Base-by-base conservation (phyloP, 768 basidiomycete genomes). In the Hygrocybe coccinea region DNA sequence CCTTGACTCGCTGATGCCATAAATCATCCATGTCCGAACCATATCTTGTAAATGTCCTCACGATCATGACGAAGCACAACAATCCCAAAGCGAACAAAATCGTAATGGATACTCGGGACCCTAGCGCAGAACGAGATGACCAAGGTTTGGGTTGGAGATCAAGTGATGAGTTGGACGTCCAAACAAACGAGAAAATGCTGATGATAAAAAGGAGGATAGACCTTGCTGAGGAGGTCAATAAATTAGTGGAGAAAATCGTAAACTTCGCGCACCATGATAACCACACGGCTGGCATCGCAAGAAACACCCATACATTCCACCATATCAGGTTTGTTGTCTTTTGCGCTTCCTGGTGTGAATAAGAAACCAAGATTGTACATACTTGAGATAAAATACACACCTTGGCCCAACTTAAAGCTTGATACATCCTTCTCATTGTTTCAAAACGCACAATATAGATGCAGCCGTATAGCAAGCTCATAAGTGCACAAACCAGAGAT, bases 401-500 rank as follows among this genome's bases (percentile, higher is more conserved):
- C 69, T 87, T 82, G 8, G 86, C 85, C 85, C 86, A 89, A 52
- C 79, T 76, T 7, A 82, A 81, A 1, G 87, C 87, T 56, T 81
- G 80, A 60, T 81, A 74, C 82, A 87, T 86, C 57, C 76, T 85
- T 41, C 79, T 76, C 87, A 89, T 89, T 1, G 79, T 82, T 12
- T 80, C 79, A 56, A 89, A 89, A 24, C 85, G 73, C 12, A 89
- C 72, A 14, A 86, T 88, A 66, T 85, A 89, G 55, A 86, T 76
- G 60, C 87, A 87, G 0, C 88, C 88, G 63, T 82, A 90, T 2
- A 78, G 77, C 17, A 89, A 70, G 60, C 85, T 87, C 79, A 88
- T 82, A 56, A 88, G 62, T 1, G 85, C 83, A 35, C 80, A 86
- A 0, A 83, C 72, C 17, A 89, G 69, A 3, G 86, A 86, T n/a